Base-by-base conservation (phyloP, 805 yeast species). In the Grigorovia yakushimaensis region DNA sequence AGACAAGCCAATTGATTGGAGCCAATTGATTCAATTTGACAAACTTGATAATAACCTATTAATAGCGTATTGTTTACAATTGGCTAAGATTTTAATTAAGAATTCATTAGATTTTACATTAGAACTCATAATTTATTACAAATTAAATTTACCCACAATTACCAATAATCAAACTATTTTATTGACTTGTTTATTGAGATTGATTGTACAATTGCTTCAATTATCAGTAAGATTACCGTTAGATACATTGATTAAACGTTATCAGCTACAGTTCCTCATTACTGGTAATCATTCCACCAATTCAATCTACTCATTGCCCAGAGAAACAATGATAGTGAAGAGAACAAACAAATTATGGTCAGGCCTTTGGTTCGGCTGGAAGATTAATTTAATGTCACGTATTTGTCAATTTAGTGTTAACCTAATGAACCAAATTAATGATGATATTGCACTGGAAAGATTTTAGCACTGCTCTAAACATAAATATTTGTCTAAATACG, bases 361-460 rank as follows among this genome's bases (percentile, higher is more conserved):
- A 7, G 72, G 76, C 1, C 62, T 82, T 22, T 89, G 86, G 73
- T 76, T 91, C 54, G 98, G 98, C 36, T 91, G 98, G 98, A 77
- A 87, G 62, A 81, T 88, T 39, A 94, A 95, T 24, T 71, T 85
- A 10, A 64, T 88, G 49, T 87, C 91, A 51, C 76, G 86, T 3
- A 64, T 85, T 43, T 93, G 95, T 10, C 81, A 82, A 45, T 91
- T 94, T 84, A 89, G 95, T 1, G 73, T 84, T 54, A 73, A 77
- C 46, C 67, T 84, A 45, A 59, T 83, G 53, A 74, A 71, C 53
- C 72, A 69, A 49, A 77, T 78, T 19, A 76, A 71, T 40, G 68
- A 68, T 36, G 70, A 64, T 47, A 56, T 61, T 23, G 64, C 65
- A 47, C 63, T 60, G 42, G 78, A 73, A 52, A 77, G 72, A 56